Base-by-base conservation (phyloP, 2,329 filamentous ascomycete genomes). In the Phaeomoniella chlamydospora region DNA sequence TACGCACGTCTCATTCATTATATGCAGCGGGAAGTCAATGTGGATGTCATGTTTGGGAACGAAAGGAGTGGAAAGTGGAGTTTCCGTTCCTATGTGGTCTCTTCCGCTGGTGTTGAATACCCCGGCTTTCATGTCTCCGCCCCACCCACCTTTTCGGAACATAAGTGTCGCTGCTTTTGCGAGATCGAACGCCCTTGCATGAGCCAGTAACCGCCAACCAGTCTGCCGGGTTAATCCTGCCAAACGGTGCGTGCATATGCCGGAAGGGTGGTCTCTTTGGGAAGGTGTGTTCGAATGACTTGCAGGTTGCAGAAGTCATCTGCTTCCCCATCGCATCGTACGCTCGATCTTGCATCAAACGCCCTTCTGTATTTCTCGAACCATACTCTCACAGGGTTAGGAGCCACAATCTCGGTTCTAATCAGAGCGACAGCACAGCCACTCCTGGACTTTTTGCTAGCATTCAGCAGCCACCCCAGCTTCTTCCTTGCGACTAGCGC, bases 101-200 rank as follows among this genome's bases (percentile, higher is more conserved):
- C 16, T 15, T 16, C 18, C 30, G 6, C 6, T 15, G 9, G 12
- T 14, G 9, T 6, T 14, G 6, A 6, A 14, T 14, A 10, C 6
- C 32, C 18, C 32, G 14, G 32, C 14, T 18, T 18, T 18, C 14
- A 15, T 17, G 14, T 10, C 11, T 18, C 16, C 11, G 32, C 11
- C 14, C 10, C 11, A 17, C 16, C 32, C 16, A 10, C 32, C 32
- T 16, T 34, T 34, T 18, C 14, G 32, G 32, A 15, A 17, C 14
- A 34, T 13, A 34, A 12, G 12, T 34, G 14, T 34, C 16, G 32
- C 32, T 34, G 32, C 32, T 34, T 34, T 34, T 34, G 32, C 11
- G 16, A 26, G 22, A 26, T 26, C 22, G 22, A 26, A n/a, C n/a
- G 22, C 22, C 22, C 22, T 26, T 26, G 22, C 22, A 26, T 26